Percentiles rank a stretch among this genome's conserved stretches.
Evolutionary conservation across 2,329 filamentous ascomycete genomes (phyloP).

Genomic region (Drechslera avenae): DNA sequence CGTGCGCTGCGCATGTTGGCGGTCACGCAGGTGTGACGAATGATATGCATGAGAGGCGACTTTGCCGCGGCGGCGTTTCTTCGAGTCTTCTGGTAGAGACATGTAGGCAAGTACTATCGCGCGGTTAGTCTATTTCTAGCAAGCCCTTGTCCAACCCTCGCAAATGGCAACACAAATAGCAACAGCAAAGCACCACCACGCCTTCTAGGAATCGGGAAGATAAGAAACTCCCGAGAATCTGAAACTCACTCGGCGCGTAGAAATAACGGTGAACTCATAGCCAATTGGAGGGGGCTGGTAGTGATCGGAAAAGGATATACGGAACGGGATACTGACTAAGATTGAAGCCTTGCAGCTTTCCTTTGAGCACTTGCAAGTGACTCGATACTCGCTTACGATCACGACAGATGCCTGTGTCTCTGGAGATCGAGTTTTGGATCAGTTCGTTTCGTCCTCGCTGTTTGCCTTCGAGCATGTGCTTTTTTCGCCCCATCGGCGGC

Average conservation of each 20-base stretch:
- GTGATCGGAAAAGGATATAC: background rate
- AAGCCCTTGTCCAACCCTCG: constrained; percentile 18
- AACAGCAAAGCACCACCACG: constrained; percentile 5
- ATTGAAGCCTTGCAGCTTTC: constrained; percentile 58
- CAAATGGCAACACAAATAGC: constrained; percentile 7
- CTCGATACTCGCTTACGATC: constrained; percentile 67
- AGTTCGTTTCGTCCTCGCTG: constrained; percentile 66
- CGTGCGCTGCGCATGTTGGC: constrained; percentile 26
- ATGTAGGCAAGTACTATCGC: constrained; percentile 50
- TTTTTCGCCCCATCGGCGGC: constrained; percentile 64
- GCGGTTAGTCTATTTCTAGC: constrained; percentile 28
- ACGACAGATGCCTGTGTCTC: constrained; percentile 59
- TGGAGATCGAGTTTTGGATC: constrained; percentile 63
- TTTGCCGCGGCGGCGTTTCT: constrained; percentile 26
- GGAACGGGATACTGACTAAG: constrained; percentile 52
- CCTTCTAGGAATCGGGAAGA: constrained; percentile 3
- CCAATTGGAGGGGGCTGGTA: background rate
- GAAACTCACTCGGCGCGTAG: background rate
- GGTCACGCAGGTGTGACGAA: constrained; percentile 28
- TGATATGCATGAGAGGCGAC: constrained; percentile 26
- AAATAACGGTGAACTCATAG: background rate
- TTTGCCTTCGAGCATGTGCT: constrained; percentile 56
- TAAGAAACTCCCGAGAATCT: background rate
- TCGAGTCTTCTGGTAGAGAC: constrained; percentile 44
- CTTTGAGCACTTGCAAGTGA: constrained; percentile 67